Base-by-base conservation (phyloP, 2,329 filamentous ascomycete species). In the Byssothecium circinans region DNA sequence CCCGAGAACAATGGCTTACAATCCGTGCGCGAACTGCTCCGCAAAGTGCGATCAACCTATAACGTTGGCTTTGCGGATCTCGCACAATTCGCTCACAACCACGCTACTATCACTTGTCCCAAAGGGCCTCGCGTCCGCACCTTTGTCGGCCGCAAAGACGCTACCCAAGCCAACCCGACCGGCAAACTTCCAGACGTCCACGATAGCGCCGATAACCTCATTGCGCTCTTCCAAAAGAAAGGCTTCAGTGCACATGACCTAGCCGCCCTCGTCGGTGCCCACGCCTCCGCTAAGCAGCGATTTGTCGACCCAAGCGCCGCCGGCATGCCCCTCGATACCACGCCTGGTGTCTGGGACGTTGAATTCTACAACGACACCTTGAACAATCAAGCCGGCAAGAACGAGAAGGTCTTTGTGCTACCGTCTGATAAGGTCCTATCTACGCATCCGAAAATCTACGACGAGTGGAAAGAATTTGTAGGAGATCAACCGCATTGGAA, bases 191-290 rank as follows among this genome's bases (percentile, higher is more conserved):
- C 81, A 0, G 58, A 68, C 25, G 68, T 72, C 0, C 66, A 70
- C 35, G 68, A 70, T 37, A 47, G 65, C 14, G 75, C 75, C 18
- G 65, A 75, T 25, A 67, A 62, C 11, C 67, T 81, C 33, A 71
- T 81, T 45, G 53, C 66, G 3, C 68, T 79, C 7, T 82, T 81
- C 61, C 49, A 58, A 23, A 72, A 72, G 51, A 81, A 82, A 65
- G 78, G 78, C 2, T 77, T 82, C 65, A 66, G 64, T 8, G 64
- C 77, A 1, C 63, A 65, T 22, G 80, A 81, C 43, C 72, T 83
- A 3, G 75, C 78, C 2, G 79, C 81, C 1, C 74, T 83, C 1
- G 56, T 83, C 2, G 81, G 81, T 43, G 79, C 81, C 0, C 81
- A 83, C 61, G 75, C 75, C 2, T 69, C 74, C 7, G 74, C 76